phyloP scores from a whole-genome alignment of 257 asterid genomes.

The Perilla frutescens region DNA sequence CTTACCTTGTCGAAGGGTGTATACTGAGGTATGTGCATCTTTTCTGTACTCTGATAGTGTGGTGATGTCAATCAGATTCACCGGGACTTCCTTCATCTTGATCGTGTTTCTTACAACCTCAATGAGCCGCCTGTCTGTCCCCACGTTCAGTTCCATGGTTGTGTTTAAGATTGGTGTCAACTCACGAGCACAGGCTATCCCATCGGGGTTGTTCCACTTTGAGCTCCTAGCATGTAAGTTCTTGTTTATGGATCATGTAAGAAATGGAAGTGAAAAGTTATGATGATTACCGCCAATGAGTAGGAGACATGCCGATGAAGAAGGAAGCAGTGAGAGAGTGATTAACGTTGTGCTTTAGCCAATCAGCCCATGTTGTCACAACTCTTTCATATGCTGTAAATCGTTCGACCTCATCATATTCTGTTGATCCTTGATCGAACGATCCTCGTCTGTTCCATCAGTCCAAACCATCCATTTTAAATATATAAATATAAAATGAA shows the following conservation, averaged over 20 bases:
- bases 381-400: conserved; percentile 46
- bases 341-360: conserved; percentile 42
- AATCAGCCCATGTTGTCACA: conserved; percentile 55
- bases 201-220: conserved; percentile 49
- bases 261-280: not conserved
- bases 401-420: conserved; percentile 34
- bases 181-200: conserved; percentile 49
- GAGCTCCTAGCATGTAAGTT: conserved; percentile 44
- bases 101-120: conserved; percentile 37
- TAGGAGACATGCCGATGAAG: conserved; percentile 60
- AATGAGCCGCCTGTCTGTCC: conserved; percentile 48
- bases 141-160: conserved; percentile 41
- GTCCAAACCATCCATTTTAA: not conserved
- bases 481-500: not conserved
- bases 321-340: conserved; percentile 45
- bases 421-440: conserved; percentile 38
- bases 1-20: conserved; percentile 54
- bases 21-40: conserved; percentile 58
- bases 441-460: conserved; percentile 43
- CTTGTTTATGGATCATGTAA: not conserved
- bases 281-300: conserved; percentile 37
- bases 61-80: conserved; percentile 47
- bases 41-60: conserved; percentile 58
- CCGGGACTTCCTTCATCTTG: conserved; percentile 30
- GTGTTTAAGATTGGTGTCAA: conserved; percentile 44